phyloP scores from a whole-genome alignment of 1,284 basidiomycete species.

The Ceraceosorus guamensis region DNA sequence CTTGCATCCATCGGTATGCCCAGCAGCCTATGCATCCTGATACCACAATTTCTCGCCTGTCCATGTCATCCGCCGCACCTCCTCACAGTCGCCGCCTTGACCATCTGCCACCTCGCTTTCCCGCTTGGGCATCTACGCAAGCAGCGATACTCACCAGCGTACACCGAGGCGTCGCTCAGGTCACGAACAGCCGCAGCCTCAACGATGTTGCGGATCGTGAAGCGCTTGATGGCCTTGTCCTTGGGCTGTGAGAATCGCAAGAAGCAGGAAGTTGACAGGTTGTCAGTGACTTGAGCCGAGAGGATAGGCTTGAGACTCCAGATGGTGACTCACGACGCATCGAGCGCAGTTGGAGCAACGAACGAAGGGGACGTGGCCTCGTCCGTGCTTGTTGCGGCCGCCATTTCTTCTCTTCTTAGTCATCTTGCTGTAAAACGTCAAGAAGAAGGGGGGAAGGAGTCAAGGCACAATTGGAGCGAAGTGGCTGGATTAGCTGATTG shows the following conservation, averaged over 20 bases:
- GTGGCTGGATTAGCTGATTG: too few relatives aligned
- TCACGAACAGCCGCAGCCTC: slow-evolving; percentile 96
- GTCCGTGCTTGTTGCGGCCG: slow-evolving; percentile 63
- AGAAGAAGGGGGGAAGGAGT: background rate
- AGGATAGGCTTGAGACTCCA: background rate
- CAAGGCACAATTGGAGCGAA: slow-evolving; percentile 49
- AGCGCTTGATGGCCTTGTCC: slow-evolving; percentile 98
- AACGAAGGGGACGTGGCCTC: slow-evolving; percentile 87
- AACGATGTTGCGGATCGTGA: slow-evolving; percentile 99
- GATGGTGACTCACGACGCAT: background rate
- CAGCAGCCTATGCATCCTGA: background rate
- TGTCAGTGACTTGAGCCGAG: too few relatives aligned
- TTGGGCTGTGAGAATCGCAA: slow-evolving; percentile 52
- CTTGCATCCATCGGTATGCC: background rate
- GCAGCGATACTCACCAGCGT: slow-evolving; percentile 62
- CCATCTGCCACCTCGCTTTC: background rate
- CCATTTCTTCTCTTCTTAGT: slow-evolving; percentile 97
- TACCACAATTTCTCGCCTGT: background rate
- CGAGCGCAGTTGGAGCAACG: slow-evolving; percentile 88
- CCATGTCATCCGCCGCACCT: background rate
- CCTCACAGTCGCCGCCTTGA: background rate
- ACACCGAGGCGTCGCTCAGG: slow-evolving; percentile 92
- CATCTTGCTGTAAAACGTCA: slow-evolving; percentile 48
- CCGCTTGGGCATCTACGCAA: background rate
- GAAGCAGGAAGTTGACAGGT: background rate